Evolutionary conservation across 768 basidiomycete genomes (phyloP), one percentile per base, ranked within the genome.

Genomic region (Solioccasus polychromus): DNA sequence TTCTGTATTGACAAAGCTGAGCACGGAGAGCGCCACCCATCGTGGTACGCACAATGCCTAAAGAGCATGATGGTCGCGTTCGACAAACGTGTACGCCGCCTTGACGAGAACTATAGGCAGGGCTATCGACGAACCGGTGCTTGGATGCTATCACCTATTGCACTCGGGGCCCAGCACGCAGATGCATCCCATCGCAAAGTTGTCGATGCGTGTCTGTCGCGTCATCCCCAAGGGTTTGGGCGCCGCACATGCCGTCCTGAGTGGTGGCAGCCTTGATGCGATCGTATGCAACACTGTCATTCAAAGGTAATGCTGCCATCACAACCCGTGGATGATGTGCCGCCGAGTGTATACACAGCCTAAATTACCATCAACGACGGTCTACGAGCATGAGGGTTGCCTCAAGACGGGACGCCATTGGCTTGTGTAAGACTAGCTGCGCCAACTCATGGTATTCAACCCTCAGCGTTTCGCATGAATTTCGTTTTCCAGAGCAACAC

Each of bases 331-430:
- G 52, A 24, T 35, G 34, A 22, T 23, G 31, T 30, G 35, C 46
- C 37, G 31, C 42, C 37, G 43, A 37, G 42, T 8, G 3, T 18
- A n/a, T 17, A 47, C 61, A 51, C 51, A 50, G 58, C 60, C 52
- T 18, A 40, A 15, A 30, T 17, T 35, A 37, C 36, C 44, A 50
- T 53, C 50, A 28, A 48, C 23, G 42, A 42, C 9, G 32, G 23
- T 20, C 35, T 15, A 30, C 39, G 43, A 24, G 35, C 19, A 39
- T 26, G 36, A 32, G 30, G 40, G 28, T 24, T n/a, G 25, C 39
- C 34, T 31, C 7, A 18, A 35, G 14, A 23, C 35, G 14, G 25
- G 26, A 31, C 23, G 17, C 37, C 37, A 37, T 40, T 47, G 39
- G 39, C 20, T 15, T 24, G 34, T 26, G 29, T 11, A 20, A 30